phyloP scores from a whole-genome alignment of 2,329 filamentous ascomycete species.

The Zasmidium angulare region DNA sequence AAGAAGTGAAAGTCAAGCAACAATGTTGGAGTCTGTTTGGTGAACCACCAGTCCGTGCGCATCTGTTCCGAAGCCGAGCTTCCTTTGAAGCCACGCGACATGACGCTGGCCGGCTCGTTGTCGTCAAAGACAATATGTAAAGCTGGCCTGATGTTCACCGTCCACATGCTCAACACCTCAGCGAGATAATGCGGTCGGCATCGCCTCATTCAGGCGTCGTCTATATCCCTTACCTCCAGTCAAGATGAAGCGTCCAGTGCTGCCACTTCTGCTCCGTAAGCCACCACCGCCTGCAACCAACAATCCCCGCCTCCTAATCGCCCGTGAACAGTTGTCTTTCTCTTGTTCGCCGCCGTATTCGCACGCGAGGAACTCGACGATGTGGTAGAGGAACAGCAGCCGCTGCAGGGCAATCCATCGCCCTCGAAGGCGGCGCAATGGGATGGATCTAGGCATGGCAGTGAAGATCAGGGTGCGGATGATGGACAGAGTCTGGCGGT shows the following conservation, averaged over 20 bases:
- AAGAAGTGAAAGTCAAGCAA: too few species aligned
- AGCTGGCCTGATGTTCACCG: background rate
- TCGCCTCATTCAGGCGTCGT: constrained; percentile 6
- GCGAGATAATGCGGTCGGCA: constrained; percentile 8
- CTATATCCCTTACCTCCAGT: background rate
- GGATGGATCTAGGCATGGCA: constrained; percentile 3
- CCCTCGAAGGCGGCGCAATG: constrained; percentile 9
- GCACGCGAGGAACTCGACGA: constrained; percentile 16
- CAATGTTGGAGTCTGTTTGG: too few species aligned
- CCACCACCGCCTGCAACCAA: background rate
- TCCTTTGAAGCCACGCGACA: too few species aligned
- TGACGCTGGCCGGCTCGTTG: background rate
- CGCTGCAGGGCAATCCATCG: constrained; percentile 6
- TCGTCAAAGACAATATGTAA: background rate
- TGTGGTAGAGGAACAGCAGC: constrained; percentile 9
- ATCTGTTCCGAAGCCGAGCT: too few species aligned
- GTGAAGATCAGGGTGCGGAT: constrained; percentile 4
- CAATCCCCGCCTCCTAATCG: background rate
- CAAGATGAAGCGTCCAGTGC: constrained; percentile 12
- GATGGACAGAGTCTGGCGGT: constrained; percentile 19
- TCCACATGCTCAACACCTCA: background rate
- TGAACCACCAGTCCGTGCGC: too few species aligned
- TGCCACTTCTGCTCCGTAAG: constrained; percentile 12
- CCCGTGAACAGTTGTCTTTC: constrained; percentile 14
- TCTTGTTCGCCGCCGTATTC: constrained; percentile 16